Base-by-base conservation (phyloP, 2,329 filamentous ascomycete genomes). In the Didymella lethalis region DNA sequence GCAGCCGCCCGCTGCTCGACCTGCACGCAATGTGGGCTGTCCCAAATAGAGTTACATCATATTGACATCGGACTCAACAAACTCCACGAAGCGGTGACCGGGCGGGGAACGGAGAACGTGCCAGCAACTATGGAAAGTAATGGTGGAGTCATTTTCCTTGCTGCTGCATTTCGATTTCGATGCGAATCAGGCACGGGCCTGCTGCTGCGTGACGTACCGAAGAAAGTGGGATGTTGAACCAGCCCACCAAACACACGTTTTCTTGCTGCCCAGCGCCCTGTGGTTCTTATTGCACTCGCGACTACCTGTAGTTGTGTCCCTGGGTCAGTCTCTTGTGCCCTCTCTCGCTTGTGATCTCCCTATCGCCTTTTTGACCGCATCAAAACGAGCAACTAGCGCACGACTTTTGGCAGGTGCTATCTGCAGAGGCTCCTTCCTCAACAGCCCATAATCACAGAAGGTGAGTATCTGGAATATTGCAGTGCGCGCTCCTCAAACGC, bases 11-110 rank as follows among this genome's bases (percentile, higher is more conserved):
- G 29, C n/a, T 57, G 45, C 29, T 40, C 38, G 54, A 52, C 41
- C 45, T 56, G 49, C 50, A 47, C 43, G 48, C 43, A 28, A 48
- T 54, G 53, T 61, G 55, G 57, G 43, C 54, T 52, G 50, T 45
- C 44, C 51, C 52, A 20, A 58, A 56, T 44, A 31, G 48, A 40
- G 59, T 67, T 62, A 69, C 67, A 64, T 68, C 61, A 67, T 66
- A 47, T 65, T 57, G 59, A 61, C 55, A 51, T 12, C 20, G 26
- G 31, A 40, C 47, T 55, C 63, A 63, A 63, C 63, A 63, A 56
- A 51, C 40, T 48, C 26, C 43, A 58, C 38, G 23, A 34, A 52
- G 57, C 57, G 57, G 52, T 60, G 52, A 56, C 57, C 28, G 46
- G 26, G 38, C 57, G 48, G 43, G 48, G 51, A 38, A 38, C 43